Conservation (phyloP, 139 green algal species). For the Coelastrella sp. region DNA sequence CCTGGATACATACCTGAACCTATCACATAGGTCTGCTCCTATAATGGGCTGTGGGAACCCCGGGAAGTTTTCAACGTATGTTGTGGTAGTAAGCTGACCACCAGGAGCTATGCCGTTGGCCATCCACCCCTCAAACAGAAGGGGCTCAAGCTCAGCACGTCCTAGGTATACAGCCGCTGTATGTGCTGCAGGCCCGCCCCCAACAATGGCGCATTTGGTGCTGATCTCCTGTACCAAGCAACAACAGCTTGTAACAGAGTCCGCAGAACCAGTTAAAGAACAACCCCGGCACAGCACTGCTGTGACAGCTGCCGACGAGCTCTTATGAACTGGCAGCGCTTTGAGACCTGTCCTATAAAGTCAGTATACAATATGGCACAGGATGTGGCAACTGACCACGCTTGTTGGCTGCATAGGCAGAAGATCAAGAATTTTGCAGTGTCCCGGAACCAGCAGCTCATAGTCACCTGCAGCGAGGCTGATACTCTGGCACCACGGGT, state of each 20-base stretch:
- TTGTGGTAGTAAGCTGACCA: slow-evolving; percentile 73
- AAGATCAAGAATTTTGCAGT: no score
- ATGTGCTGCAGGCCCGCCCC: slow-evolving; percentile 85
- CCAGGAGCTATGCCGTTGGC: slow-evolving; percentile 79
- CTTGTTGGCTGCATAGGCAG: no score
- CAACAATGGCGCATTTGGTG: slow-evolving; percentile 83
- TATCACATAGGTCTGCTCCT: slow-evolving; percentile 75
- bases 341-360: no score
- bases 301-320: no score
- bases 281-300: no score
- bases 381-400: no score
- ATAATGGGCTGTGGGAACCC: slow-evolving; percentile 70
- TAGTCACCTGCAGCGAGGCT: not conserved
- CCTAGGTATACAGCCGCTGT: slow-evolving; percentile 83
- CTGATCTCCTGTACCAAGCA: slow-evolving; percentile 42
- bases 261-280: no score
- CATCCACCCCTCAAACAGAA: slow-evolving; percentile 64
- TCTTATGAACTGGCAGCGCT: no score
- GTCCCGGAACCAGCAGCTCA: not conserved
- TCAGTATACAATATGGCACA: no score
- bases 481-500: not conserved
- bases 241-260: no score
- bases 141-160: slow-evolving; percentile 79
- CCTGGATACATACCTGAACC: slow-evolving; percentile 57
- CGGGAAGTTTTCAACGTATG: slow-evolving; percentile 75